Evolutionary conservation across 2,329 filamentous ascomycete species (phyloP).

Genomic region (Neocucurbitaria cava): DNA sequence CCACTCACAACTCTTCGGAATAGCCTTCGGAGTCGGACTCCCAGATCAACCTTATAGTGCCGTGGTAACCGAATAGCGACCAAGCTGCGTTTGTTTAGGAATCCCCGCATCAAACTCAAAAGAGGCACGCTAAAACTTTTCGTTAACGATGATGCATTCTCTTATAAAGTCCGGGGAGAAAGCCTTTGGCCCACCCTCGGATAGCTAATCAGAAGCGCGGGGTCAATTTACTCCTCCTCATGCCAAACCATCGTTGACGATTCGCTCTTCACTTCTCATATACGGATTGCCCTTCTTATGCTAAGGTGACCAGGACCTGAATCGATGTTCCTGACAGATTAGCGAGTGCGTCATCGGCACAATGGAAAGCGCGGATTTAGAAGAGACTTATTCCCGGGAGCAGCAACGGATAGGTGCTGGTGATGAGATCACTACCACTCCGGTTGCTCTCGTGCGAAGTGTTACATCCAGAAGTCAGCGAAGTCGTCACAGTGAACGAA

Average conservation of each 20-base stretch:
- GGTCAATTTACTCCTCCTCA: constrained; percentile 3
- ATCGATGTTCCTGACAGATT: constrained; percentile 1
- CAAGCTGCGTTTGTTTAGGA: constrained; percentile 14
- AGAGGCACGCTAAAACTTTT: constrained; percentile 15
- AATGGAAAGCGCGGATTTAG: constrained; percentile 39
- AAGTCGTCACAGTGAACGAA: constrained; percentile 15
- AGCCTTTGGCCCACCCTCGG: constrained; percentile 8
- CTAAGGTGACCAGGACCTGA: neutral
- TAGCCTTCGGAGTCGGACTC: constrained; percentile 16
- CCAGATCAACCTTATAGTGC: constrained; percentile 4
- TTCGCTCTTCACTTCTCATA: constrained; percentile 1
- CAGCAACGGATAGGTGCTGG: constrained; percentile 36
- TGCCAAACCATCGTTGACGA: neutral
- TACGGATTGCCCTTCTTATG: constrained; percentile 4
- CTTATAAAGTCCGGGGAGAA: neutral
- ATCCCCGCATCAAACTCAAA: constrained; percentile 15
- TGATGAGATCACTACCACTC: constrained; percentile 31
- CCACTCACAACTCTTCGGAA: constrained; percentile 8
- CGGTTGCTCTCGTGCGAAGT: constrained; percentile 37
- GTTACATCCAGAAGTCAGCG: constrained; percentile 32
- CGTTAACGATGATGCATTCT: constrained; percentile 13
- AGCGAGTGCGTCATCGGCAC: constrained; percentile 16
- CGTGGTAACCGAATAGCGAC: constrained; percentile 5
- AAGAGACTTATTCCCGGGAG: constrained; percentile 44
- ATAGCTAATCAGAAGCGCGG: constrained; percentile 13